These are phyloP conservation scores for Cucumis melo DNA, from an alignment of 306 rosid species.

Conservation along the genomic window DNA sequence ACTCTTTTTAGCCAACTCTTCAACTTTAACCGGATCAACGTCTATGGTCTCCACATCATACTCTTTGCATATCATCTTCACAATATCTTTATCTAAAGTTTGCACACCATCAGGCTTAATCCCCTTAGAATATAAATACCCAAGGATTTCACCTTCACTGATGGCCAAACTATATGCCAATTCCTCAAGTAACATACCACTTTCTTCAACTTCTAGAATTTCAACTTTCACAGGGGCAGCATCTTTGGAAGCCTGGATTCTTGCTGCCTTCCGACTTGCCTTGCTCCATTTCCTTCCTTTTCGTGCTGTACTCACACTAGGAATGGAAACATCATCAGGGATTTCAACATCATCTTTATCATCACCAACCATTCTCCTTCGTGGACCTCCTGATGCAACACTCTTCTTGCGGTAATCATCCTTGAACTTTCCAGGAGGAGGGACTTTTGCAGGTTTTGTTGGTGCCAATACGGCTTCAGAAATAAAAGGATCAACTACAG, in stretches of 20 bases:
- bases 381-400: constrained; percentile 37
- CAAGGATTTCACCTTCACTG: constrained; percentile 83
- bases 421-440: constrained; percentile 53
- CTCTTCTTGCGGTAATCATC: constrained; percentile 62
- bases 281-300: constrained; percentile 98
- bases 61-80: constrained; percentile 85
- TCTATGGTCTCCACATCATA: constrained; percentile 77
- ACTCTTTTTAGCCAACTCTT: constrained; percentile 60
- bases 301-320: constrained; percentile 42
- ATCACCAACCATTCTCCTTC: constrained; percentile 37
- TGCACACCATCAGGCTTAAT: constrained; percentile 96
- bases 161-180: constrained; percentile 64
- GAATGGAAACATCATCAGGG: constrained; percentile 61
- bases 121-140: constrained; percentile 68
- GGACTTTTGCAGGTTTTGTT: constrained; percentile 61
- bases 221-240: constrained; percentile 98
- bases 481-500: constrained; percentile 48
- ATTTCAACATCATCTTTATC: constrained; percentile 28
- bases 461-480: constrained; percentile 68
- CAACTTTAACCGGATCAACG: constrained; percentile 62
- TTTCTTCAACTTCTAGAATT: constrained; percentile 70
- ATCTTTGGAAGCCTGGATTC: constrained; percentile 90
- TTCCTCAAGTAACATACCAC: constrained; percentile 82
- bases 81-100: constrained; percentile 81
- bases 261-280: constrained; percentile 94